phyloP scores from a whole-genome alignment of 164 flowering plant genomes.

The Berberis vulgaris region DNA sequence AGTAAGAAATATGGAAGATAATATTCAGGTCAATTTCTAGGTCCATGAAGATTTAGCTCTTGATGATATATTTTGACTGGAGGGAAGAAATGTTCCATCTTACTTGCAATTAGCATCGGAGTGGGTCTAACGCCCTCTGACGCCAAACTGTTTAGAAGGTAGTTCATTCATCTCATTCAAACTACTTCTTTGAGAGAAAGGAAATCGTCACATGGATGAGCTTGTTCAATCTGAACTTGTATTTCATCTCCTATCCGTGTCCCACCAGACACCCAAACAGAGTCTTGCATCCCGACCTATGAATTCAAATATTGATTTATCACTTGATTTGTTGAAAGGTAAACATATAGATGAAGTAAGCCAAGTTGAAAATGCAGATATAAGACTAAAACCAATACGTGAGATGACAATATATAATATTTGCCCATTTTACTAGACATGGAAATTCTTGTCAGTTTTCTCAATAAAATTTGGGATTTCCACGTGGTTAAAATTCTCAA shows the following conservation, averaged over 20 bases:
- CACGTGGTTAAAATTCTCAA: no score
- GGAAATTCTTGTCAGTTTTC: no score
- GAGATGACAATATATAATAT: no score
- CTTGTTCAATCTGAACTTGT: conserved; percentile 65
- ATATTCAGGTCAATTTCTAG: no score
- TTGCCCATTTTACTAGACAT: no score
- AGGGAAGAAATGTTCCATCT: no score
- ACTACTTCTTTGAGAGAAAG: conserved; percentile 53
- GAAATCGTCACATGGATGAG: conserved; percentile 84
- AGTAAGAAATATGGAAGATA: no score
- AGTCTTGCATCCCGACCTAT: conserved; percentile 86
- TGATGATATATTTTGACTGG: no score
- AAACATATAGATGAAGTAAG: neutral
- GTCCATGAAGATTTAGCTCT: no score
- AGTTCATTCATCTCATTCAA: neutral
- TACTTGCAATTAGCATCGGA: neutral
- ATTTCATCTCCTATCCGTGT: conserved; percentile 79
- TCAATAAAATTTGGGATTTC: no score
- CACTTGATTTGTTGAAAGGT: neutral
- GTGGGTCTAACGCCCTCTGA: neutral
- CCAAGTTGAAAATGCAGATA: neutral
- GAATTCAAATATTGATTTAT: neutral
- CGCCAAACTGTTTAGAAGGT: neutral
- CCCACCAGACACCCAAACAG: conserved; percentile 74
- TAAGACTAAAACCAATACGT: no score